phyloP scores from a whole-genome alignment of 2,329 filamentous ascomycete genomes.

The Ceratocystiopsis minuta region DNA sequence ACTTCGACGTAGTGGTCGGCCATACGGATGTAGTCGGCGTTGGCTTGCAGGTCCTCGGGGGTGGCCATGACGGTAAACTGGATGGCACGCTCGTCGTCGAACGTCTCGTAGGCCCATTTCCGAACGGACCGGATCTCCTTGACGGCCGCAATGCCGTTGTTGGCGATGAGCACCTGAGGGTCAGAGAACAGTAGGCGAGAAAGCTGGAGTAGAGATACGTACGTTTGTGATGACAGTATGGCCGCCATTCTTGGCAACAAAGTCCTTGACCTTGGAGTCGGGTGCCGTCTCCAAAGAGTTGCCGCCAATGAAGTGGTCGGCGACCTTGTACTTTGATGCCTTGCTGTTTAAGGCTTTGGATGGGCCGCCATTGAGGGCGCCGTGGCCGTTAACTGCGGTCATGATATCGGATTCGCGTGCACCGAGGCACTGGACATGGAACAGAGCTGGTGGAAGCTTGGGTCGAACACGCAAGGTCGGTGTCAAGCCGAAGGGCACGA shows the following conservation, averaged over 20 bases:
- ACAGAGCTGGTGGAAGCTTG: too few species aligned
- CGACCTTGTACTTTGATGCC: slow-evolving; percentile 58
- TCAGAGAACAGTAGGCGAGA: not conserved
- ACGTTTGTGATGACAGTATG: slow-evolving; percentile 98
- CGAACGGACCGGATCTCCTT: slow-evolving; percentile 98
- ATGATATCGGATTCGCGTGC: slow-evolving; percentile 17
- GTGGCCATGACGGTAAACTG: slow-evolving; percentile 99
- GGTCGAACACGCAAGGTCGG: too few species aligned
- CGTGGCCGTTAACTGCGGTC: slow-evolving; percentile 28
- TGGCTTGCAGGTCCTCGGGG: slow-evolving; percentile 89
- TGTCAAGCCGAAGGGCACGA: too few species aligned
- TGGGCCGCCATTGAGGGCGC: slow-evolving; percentile 19
- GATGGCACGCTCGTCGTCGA: slow-evolving; percentile 93
- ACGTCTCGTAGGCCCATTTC: slow-evolving; percentile 99
- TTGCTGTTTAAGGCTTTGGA: slow-evolving; percentile 28
- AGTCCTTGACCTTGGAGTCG: slow-evolving; percentile 84
- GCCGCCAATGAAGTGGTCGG: slow-evolving; percentile 91
- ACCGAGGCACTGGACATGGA: too few species aligned
- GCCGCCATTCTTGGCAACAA: slow-evolving; percentile 73
- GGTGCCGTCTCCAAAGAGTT: slow-evolving; percentile 70
- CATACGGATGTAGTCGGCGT: slow-evolving; percentile 99
- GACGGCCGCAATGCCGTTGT: slow-evolving; percentile 98
- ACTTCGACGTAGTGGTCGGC: slow-evolving; percentile 99
- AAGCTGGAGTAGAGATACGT: slow-evolving; percentile 21
- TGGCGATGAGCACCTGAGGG: slow-evolving; percentile 84